Evolutionary conservation across 768 basidiomycete genomes (phyloP), one percentile per base, ranked within the genome.

Genomic region (Tylopilus rubrobrunneus): DNA sequence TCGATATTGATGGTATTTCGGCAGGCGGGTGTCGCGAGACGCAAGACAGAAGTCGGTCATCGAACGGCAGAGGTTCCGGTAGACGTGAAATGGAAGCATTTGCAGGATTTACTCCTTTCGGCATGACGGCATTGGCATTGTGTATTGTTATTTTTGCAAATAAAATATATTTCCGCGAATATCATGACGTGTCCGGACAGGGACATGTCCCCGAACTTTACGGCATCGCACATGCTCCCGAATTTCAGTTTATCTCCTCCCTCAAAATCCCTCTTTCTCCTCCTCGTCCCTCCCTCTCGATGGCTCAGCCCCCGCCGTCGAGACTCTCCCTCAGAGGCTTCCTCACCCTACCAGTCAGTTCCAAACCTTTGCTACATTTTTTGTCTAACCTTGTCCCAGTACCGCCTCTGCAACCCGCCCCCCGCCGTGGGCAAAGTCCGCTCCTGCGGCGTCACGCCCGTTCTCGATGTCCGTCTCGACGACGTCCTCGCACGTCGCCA

Each of bases 21-120:
- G 15, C 65, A 94, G 93, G 92, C 87, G 93, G 40, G 88, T 96
- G 9, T 88, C 87, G 19, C 67, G 82, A 57, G 81, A 84, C 59
- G 60, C 73, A 37, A 69, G 85, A 62, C 91, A 92, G 66, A 92
- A 92, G 71, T 90, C 88, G 53, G 76, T 87, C 44, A 87, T 89
- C 58, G 83, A 86, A 59, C 76, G 84, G 44, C 83, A 87, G 62
- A 77, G 84, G 49, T 85, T 86, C 39, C 39, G 39, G 39, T 39
- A 39, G 39, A 39, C 8, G n/a, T 39, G 39, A 19, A 34, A 34
- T 34, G 34, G 14, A 34, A 15, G 34, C 11, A 14, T 34, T 34
- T 9, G 19, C 19, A 19, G 19, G 19, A 19, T 19, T 19, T 19
- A 19, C 33, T 12, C 33, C 33, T 7, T 7, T n/a, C n/a, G 19